Evolutionary conservation across 176 grass and related monocot species (phyloP).

Genomic region (sorghum (Sorghum bicolor)): Sorghum_bicolor_NCBIv3 NC_012872.2:7076001-7076500

Average conservation of each 20-base stretch:
- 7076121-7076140: not conserved
- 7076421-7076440: not conserved
- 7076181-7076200: not conserved
- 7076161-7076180: not conserved
- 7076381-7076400: not conserved
- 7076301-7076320: not conserved
- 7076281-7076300: not conserved
- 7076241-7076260: not conserved
- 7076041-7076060: not conserved
- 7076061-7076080: not conserved
- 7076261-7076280: not conserved
- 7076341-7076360: not conserved
- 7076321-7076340: constrained; percentile 3
- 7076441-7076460: not conserved
- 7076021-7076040: not conserved
- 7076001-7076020: not conserved
- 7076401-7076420: not conserved
- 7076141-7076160: not conserved
- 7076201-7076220: not conserved
- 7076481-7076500: not conserved
- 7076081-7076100: not conserved
- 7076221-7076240: not conserved
- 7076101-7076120: not conserved
- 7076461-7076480: not conserved
- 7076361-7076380: not conserved